Conservation (phyloP, 2,329 filamentous ascomycete species). For the Macroventuria anomochaeta region DNA sequence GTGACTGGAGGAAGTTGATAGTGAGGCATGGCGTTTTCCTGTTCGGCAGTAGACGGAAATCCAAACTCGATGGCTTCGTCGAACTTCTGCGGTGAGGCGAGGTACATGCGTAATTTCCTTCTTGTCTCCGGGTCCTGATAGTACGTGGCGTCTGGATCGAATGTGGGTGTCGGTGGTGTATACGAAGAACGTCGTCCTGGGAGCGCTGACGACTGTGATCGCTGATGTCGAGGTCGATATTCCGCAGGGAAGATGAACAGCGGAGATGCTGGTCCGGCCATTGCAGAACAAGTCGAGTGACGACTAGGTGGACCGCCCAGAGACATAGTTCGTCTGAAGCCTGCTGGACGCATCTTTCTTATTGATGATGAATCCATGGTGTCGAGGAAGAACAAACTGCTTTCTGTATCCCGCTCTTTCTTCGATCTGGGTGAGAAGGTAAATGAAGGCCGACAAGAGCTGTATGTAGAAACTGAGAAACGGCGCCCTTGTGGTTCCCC, state of each 20-base stretch:
- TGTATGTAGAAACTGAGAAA: constrained; percentile 28
- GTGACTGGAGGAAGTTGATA: constrained; percentile 45
- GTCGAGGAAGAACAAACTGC: constrained; percentile 34
- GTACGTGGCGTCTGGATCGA: constrained; percentile 75
- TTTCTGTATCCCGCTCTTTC: constrained; percentile 27
- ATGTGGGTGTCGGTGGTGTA: constrained; percentile 36
- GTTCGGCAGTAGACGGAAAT: constrained; percentile 67
- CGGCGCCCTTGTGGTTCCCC: constrained; percentile 28
- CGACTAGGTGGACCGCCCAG: constrained; percentile 71
- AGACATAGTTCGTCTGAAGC: constrained; percentile 65
- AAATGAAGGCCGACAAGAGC: constrained; percentile 25
- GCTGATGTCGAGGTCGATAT: constrained; percentile 39
- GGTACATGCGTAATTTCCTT: constrained; percentile 81
- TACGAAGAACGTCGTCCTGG: constrained; percentile 39
- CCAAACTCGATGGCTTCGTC: constrained; percentile 95
- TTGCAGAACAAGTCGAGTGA: constrained; percentile 54
- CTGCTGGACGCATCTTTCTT: constrained; percentile 55
- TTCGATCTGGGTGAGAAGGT: constrained; percentile 16
- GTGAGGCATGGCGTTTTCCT: constrained; percentile 29
- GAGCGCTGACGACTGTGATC: constrained; percentile 39
- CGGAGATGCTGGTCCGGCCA: constrained; percentile 54
- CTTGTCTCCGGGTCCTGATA: constrained; percentile 91
- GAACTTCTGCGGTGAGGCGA: constrained; percentile 91
- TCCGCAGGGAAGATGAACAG: constrained; percentile 28
- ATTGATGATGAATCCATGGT: constrained; percentile 29